phyloP scores from a whole-genome alignment of 345 rosid genomes.

The Erysimum cheiranthoides region DNA sequence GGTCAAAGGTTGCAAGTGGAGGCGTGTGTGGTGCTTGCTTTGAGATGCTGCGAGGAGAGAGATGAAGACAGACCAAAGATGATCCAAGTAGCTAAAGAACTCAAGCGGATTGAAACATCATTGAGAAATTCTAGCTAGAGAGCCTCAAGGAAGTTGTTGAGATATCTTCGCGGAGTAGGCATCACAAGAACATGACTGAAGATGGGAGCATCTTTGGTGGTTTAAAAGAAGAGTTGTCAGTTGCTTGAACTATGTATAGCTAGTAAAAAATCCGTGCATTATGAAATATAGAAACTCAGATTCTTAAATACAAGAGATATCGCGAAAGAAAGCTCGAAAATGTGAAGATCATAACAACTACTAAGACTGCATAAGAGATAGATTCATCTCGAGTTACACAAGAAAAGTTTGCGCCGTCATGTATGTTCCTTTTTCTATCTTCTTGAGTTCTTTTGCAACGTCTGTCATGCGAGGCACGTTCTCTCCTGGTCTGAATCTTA shows the following conservation, averaged over 20 bases:
- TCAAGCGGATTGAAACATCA: conserved; percentile 19
- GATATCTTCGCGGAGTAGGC: not conserved
- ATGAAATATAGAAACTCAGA: not conserved
- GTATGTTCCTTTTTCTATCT: conserved; percentile 12
- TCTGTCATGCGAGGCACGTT: conserved; percentile 20
- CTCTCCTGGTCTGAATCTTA: conserved; percentile 34
- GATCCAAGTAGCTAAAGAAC: conserved; percentile 35
- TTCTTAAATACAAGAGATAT: not conserved
- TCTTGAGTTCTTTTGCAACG: conserved; percentile 29
- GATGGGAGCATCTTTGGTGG: not conserved
- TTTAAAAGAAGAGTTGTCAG: not conserved
- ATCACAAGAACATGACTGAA: not conserved
- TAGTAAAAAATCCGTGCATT: not conserved
- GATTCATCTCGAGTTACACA: not conserved
- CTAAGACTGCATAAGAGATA: not conserved
- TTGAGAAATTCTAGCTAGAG: not conserved
- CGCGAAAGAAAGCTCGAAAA: not conserved
- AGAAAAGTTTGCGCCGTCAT: not conserved
- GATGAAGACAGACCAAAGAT: conserved; percentile 23
- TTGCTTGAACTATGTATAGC: conserved; percentile 4
- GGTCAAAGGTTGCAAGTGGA: conserved; percentile 13
- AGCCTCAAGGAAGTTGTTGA: not conserved
- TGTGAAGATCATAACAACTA: not conserved
- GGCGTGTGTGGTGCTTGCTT: conserved; percentile 16
- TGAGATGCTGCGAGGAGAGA: conserved; percentile 28